A percentile compares a stretch with the other conserved stretches of the same genome.
Evolutionary conservation across 1,139 yeast genomes (phyloP).

Genomic region (Oligophagozyma castellii): DNA sequence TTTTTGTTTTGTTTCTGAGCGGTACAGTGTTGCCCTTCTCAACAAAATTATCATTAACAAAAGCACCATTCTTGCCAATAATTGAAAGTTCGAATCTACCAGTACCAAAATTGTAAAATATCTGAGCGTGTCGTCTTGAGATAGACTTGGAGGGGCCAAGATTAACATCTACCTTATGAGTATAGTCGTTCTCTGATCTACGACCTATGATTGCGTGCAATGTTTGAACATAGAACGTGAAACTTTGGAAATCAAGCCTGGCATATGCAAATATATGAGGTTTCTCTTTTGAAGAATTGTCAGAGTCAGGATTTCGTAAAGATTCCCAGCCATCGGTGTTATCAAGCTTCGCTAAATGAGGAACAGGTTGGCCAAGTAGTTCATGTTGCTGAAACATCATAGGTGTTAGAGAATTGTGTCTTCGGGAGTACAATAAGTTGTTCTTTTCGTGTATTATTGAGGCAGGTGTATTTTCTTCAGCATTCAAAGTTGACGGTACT

Average conservation of each 20-base stretch:
- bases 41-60: conserved; percentile 77
- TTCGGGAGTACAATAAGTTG: conserved; percentile 8
- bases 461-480: conserved; percentile 8
- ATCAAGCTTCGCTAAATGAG: conserved; percentile 2
- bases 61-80: conserved; percentile 90
- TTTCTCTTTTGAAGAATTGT: conserved; percentile 10
- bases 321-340: conserved; percentile 1
- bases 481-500: background rate
- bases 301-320: background rate
- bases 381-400: conserved; percentile 18
- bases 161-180: conserved; percentile 74
- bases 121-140: conserved; percentile 85
- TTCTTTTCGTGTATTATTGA: conserved; percentile 16
- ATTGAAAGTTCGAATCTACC: conserved; percentile 84
- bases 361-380: conserved; percentile 3
- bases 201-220: conserved; percentile 87
- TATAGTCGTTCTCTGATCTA: conserved; percentile 54
- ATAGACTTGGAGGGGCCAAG: conserved; percentile 83
- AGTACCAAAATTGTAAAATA: conserved; percentile 88
- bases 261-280: conserved; percentile 85
- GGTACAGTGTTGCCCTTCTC: conserved; percentile 88
- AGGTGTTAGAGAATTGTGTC: conserved; percentile 21
- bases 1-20: conserved; percentile 61
- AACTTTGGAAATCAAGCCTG: conserved; percentile 79
- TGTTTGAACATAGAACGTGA: conserved; percentile 90